phyloP scores from a whole-genome alignment of 768 basidiomycete species.

The Suillus cothurnatus region DNA sequence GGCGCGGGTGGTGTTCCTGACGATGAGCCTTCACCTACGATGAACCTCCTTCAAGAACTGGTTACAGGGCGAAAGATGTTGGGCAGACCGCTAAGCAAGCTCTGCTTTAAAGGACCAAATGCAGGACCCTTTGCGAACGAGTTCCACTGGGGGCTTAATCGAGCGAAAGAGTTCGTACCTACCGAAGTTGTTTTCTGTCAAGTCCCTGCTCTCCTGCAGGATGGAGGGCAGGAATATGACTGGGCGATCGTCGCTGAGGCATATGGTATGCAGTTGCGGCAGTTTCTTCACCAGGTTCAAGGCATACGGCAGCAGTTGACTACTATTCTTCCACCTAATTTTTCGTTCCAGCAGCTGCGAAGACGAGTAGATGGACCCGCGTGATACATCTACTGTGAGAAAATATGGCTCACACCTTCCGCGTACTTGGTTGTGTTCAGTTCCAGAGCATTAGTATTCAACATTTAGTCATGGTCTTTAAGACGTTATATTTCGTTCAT shows the following conservation, averaged over 20 bases:
- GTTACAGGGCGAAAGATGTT: conserved; percentile 23
- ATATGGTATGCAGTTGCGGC: conserved; percentile 30
- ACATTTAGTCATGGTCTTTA: neutral
- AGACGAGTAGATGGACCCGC: conserved; percentile 27
- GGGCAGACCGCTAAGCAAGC: conserved; percentile 21
- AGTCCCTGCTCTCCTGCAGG: conserved; percentile 21
- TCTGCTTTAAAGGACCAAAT: conserved; percentile 34
- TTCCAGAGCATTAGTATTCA: neutral
- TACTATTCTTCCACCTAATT: conserved; percentile 34
- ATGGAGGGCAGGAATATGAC: conserved; percentile 29
- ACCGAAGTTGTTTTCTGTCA: conserved; percentile 26
- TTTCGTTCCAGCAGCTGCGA: conserved; percentile 34
- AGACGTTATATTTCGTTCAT: conserved; percentile 17
- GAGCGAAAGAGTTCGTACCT: conserved; percentile 27
- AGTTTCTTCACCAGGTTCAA: conserved; percentile 34
- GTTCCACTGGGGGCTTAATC: conserved; percentile 31
- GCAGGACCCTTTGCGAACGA: conserved; percentile 29
- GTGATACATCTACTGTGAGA: conserved; percentile 12
- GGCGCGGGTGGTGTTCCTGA: conserved; percentile 24
- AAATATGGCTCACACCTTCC: neutral
- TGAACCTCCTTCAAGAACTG: conserved; percentile 32
- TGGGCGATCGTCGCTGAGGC: conserved; percentile 34
- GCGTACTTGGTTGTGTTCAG: neutral
- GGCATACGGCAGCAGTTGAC: conserved; percentile 32
- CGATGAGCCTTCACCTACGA: conserved; percentile 33